These are phyloP conservation scores for Alternaria incomplexa DNA, from an alignment of 2,329 filamentous ascomycete species.

Conservation along the genomic window DNA sequence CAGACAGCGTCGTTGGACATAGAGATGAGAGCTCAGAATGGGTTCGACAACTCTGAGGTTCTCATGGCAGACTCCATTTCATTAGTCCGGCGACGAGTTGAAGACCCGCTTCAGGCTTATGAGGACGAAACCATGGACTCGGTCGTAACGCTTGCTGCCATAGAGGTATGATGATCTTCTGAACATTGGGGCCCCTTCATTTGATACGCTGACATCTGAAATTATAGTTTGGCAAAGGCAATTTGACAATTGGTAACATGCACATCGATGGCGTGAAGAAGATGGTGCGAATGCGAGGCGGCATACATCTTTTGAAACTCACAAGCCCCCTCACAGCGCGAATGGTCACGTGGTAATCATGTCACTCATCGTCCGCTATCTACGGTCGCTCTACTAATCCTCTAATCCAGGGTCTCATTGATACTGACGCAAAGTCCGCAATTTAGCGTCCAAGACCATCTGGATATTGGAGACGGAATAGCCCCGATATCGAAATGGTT, in stretches of 20 bases:
- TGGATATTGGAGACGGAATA: slow-evolving; percentile 58
- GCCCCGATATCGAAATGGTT: slow-evolving; percentile 59
- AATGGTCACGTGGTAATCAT: slow-evolving; percentile 60
- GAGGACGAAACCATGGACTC: slow-evolving; percentile 64
- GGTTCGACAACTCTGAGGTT: slow-evolving; percentile 61
- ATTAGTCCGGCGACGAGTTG: slow-evolving; percentile 59
- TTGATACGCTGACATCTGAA: slow-evolving; percentile 2
- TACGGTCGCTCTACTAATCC: neutral
- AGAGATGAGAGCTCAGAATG: slow-evolving; percentile 59
- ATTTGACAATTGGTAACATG: slow-evolving; percentile 52
- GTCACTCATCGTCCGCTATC: neutral
- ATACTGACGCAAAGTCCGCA: slow-evolving; percentile 61
- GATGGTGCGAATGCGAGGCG: slow-evolving; percentile 59
- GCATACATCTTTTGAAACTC: slow-evolving; percentile 56
- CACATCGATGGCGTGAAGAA: slow-evolving; percentile 59
- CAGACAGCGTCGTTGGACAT: slow-evolving; percentile 65
- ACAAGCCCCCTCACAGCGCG: slow-evolving; percentile 61
- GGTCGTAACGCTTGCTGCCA: slow-evolving; percentile 64
- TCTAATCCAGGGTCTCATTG: slow-evolving; percentile 61
- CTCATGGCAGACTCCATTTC: slow-evolving; percentile 65
- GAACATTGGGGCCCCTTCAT: neutral
- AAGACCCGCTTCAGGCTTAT: slow-evolving; percentile 54
- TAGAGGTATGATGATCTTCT: slow-evolving; percentile 54
- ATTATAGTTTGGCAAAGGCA: slow-evolving; percentile 60
- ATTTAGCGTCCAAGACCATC: slow-evolving; percentile 60